Percentiles rank a stretch among this genome's conserved stretches.
Conservation (phyloP, 1,139 yeast genomes). For the Zygoascus meyerae region DNA sequence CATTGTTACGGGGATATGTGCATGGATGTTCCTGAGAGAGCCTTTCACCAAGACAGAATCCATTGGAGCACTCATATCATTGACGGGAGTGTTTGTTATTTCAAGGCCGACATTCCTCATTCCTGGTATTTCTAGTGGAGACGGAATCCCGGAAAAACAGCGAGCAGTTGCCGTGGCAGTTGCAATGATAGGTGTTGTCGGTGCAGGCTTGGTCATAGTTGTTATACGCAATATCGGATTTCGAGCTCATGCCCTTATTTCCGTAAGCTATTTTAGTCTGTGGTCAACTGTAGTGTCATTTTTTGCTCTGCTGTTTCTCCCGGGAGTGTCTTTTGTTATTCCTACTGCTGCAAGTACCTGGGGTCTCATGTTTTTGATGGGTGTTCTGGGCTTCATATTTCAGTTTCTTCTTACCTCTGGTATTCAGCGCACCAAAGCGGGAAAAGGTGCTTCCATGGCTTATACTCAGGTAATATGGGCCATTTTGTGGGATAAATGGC, state of each 20-base stretch:
- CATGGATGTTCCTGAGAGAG: constrained; percentile 63
- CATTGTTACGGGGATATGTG: constrained; percentile 67
- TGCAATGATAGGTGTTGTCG: constrained; percentile 64
- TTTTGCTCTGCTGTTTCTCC: constrained; percentile 49
- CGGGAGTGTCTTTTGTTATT: constrained; percentile 51
- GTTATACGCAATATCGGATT: constrained; percentile 69
- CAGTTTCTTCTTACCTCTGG: constrained; percentile 79
- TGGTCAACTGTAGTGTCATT: constrained; percentile 53
- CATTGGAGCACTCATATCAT: constrained; percentile 59
- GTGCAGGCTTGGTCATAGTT: constrained; percentile 67
- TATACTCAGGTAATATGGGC: constrained; percentile 79
- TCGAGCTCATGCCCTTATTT: constrained; percentile 70
- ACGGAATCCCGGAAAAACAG: constrained; percentile 3
- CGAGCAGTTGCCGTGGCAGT: constrained; percentile 49
- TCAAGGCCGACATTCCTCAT: constrained; percentile 77
- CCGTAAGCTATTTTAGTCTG: constrained; percentile 71
- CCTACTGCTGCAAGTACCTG: constrained; percentile 62
- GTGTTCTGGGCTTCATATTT: constrained; percentile 74
- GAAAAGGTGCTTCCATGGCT: constrained; percentile 67
- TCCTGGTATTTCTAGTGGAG: constrained; percentile 13
- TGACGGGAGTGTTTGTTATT: constrained; percentile 70
- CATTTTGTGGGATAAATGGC: constrained; percentile 62
- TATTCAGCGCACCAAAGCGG: constrained; percentile 74
- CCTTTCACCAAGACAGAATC: constrained; percentile 63
- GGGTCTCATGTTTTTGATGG: constrained; percentile 55